Evolutionary conservation across 192 early-diverging fungal species (phyloP), one percentile per base, ranked within the genome.

Genomic region (Backusella mclennaniae): DNA sequence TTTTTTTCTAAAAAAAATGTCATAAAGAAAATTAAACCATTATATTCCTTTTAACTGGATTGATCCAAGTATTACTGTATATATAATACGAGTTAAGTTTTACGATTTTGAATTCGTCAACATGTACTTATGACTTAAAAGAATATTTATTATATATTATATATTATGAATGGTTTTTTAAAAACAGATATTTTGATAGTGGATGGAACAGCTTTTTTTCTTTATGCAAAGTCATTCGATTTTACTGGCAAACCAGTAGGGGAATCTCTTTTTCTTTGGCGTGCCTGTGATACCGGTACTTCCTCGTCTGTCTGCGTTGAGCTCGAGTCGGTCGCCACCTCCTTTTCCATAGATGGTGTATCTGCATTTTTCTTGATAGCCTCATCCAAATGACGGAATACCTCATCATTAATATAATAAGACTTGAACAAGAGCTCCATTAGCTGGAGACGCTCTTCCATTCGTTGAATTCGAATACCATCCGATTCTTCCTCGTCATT

Each of bases 401-500:
- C 56, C 12, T 74, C 73, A 7, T 63, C 52, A 23, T 74, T 41
- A 26, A 74, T n/a, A 7, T 74, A 74, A 31, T 74, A 74, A 2
- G 73, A 56, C 38, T 66, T 56, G 3, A 74, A 38, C 8, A 74
- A 39, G 15, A 29, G 52, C 23, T 74, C 73, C 73, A 74, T 74
- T 6, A 74, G 3, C 12, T 74, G 73, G 14, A 74, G 33, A 63
- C 73, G 73, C 41, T 74, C 73, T 6, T 74, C 73, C 56, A 74
- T 74, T 0, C 35, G 53, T 7, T 66, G 17, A 12, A 74, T 66
- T 26, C 73, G 19, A 19, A 3, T 4, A 15, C 14, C 14, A 31
- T 41, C 29, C 0, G 19, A 35, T 9, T 31, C 39, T 2, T 66
- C 42, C 3, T 66, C 56, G 21, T 35, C 9, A 6, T 63, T 38